Evolutionary conservation across 2,329 filamentous ascomycete species (phyloP), one percentile per base, ranked within the genome.

Genomic region (Paramyrothecium roridum): DNA sequence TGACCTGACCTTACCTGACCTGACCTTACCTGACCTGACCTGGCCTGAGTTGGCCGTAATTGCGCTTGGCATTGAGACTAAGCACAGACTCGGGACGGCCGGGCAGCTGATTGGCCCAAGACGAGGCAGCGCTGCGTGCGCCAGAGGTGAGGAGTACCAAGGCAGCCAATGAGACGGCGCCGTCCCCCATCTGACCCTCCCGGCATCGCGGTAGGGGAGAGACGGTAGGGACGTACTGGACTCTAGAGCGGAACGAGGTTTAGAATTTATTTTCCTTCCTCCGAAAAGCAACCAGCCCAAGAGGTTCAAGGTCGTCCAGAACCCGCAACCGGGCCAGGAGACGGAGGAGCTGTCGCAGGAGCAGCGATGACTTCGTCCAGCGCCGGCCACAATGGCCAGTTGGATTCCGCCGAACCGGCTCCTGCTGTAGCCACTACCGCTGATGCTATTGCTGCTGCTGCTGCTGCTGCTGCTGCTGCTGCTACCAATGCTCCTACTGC

Each of bases 321-420:
- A 43, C 37, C 37, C 37, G 37, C 37, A 43, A 43, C 7, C 37
- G 37, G 64, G 64, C 62, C 56, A 61, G 63, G 63, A 71, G 80
- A 76, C 79, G 80, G 80, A 82, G 74, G 79, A 82, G 80, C 80
- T 81, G 79, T 79, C 70, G 63, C 59, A 66, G 68, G 70, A 77
- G 73, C 72, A 83, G 81, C 80, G 80, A 83, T 84, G 81, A 82
- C 79, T 82, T 84, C 80, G 81, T 81, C 80, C 67, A 74, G 74
- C 70, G 74, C 70, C 70, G 73, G 71, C 71, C 72, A 68, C 57
- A 61, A 65, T 61, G 65, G 64, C 64, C 57, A 61, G 45, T 30
- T 22, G 58, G 57, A 57, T 46, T 56, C 55, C 26, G 52, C 55
- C 46, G 52, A 52, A 49, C 34, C 58, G 51, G 48, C 48, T 16